Conservation (phyloP, 305 asterid genomes). For the Lippia alba region DNA sequence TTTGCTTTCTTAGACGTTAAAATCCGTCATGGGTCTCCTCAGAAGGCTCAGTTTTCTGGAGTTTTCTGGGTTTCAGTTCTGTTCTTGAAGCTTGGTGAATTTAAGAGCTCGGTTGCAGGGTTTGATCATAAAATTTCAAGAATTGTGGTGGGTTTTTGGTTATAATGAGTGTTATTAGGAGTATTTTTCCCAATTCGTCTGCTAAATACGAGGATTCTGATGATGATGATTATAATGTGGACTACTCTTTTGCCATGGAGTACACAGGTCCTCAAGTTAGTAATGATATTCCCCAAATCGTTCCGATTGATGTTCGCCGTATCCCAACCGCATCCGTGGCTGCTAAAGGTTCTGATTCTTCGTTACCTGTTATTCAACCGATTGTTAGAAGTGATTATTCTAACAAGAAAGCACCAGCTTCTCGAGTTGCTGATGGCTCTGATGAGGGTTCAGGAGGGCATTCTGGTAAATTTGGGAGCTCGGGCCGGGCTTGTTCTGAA, state of each 20-base stretch:
- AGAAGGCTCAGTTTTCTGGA: background rate
- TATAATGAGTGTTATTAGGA: slow-evolving; percentile 59
- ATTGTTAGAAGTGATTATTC: slow-evolving; percentile 43
- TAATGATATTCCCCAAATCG: slow-evolving; percentile 74
- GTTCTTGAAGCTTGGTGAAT: slow-evolving; percentile 3
- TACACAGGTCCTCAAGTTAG: slow-evolving; percentile 79
- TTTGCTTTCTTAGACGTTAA: background rate
- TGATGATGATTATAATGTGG: slow-evolving; percentile 58
- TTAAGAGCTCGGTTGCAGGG: slow-evolving; percentile 4
- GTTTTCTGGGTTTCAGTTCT: background rate
- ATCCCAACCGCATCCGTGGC: slow-evolving; percentile 75
- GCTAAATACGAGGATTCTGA: slow-evolving; percentile 43
- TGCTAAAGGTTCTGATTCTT: slow-evolving; percentile 44
- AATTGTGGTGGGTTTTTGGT: slow-evolving; percentile 17
- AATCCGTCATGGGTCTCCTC: background rate
- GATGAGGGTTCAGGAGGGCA: slow-evolving; percentile 24
- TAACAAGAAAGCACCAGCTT: slow-evolving; percentile 36
- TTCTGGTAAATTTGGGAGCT: slow-evolving; percentile 17
- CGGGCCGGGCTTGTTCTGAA: slow-evolving; percentile 31
- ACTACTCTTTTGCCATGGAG: slow-evolving; percentile 88
- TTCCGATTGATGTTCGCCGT: slow-evolving; percentile 70
- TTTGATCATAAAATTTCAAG: slow-evolving; percentile 4
- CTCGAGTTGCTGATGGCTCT: slow-evolving; percentile 25
- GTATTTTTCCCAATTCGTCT: slow-evolving; percentile 47
- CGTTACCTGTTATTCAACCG: slow-evolving; percentile 77